Percentiles rank a stretch among this genome's conserved stretches.
phyloP scores from a whole-genome alignment of 768 basidiomycete genomes.

The Hortiboletus flavorubellus region DNA sequence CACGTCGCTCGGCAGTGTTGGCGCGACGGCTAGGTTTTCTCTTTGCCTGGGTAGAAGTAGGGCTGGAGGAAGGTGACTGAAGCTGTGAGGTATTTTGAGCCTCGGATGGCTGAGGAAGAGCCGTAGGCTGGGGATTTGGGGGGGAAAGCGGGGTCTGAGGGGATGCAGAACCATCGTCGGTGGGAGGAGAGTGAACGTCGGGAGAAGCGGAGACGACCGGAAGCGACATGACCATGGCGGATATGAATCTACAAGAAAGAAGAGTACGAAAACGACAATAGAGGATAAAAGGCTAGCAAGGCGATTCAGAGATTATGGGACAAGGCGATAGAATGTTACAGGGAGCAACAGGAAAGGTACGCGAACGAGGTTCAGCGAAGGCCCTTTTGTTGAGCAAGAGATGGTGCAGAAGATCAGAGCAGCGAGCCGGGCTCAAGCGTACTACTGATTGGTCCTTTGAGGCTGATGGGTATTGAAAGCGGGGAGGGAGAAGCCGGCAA shows the following conservation, averaged over 20 bases:
- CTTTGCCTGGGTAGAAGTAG: conserved; percentile 45
- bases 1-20: conserved; percentile 94
- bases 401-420: conserved; percentile 31
- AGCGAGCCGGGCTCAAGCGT: conserved; percentile 77
- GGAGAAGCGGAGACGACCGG: conserved; percentile 38
- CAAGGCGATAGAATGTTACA: conserved; percentile 25
- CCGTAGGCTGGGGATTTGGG: conserved; percentile 31
- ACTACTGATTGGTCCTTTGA: conserved; percentile 41
- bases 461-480: conserved; percentile 32
- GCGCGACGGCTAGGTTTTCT: conserved; percentile 86
- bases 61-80: conserved; percentile 23
- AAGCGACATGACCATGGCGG: conserved; percentile 37
- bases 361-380: conserved; percentile 46
- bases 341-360: conserved; percentile 32
- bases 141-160: conserved; percentile 51
- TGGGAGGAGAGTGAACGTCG: conserved; percentile 38
- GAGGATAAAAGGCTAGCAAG: not conserved
- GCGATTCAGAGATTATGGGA: conserved; percentile 16
- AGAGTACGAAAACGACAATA: conserved; percentile 9
- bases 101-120: conserved; percentile 33
- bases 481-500: conserved; percentile 75
- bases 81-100: conserved; percentile 17
- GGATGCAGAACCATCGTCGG: conserved; percentile 41
- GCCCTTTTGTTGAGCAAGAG: conserved; percentile 27
- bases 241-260: conserved; percentile 14